Conservation (phyloP, 2,329 filamentous ascomycete species). For the Arthroderma sp. region DNA sequence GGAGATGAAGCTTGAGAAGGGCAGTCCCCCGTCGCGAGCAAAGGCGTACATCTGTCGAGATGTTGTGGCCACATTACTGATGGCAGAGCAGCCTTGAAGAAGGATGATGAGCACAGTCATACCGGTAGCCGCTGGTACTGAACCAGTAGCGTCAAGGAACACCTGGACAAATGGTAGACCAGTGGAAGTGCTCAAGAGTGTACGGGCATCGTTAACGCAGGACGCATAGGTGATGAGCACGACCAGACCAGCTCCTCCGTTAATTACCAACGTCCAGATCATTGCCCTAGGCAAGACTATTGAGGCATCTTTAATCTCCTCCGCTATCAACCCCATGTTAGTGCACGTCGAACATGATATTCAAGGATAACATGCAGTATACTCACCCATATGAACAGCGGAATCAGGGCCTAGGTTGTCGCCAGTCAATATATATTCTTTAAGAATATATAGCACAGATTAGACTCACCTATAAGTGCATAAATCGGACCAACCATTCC, state of each 20-base stretch:
- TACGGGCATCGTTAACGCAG: slow-evolving; percentile 24
- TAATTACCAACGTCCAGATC: slow-evolving; percentile 25
- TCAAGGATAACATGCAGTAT: not conserved
- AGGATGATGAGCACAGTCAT: slow-evolving; percentile 25
- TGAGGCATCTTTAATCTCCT: slow-evolving; percentile 30
- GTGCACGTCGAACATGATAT: not conserved
- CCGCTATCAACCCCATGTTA: slow-evolving; percentile 14
- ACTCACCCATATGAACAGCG: slow-evolving; percentile 16
- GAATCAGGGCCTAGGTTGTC: slow-evolving; percentile 14
- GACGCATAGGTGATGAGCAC: slow-evolving; percentile 27
- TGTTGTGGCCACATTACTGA: slow-evolving; percentile 43
- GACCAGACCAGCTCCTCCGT: slow-evolving; percentile 27
- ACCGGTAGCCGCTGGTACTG: slow-evolving; percentile 22
- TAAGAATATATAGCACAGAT: slow-evolving; percentile 12
- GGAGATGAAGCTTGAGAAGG: slow-evolving; percentile 29
- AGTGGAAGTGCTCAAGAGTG: slow-evolving; percentile 22
- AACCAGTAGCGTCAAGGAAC: slow-evolving; percentile 37
- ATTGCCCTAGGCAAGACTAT: slow-evolving; percentile 27
- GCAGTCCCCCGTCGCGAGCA: slow-evolving; percentile 33
- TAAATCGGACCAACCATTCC: slow-evolving; percentile 19
- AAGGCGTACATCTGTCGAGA: slow-evolving; percentile 49
- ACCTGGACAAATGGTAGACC: slow-evolving; percentile 29
- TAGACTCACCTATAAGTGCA: slow-evolving; percentile 21
- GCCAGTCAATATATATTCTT: slow-evolving; percentile 10
- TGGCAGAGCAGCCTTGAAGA: slow-evolving; percentile 20